Evolutionary conservation across 2,329 filamentous ascomycete genomes (phyloP).

Genomic region (Trichophyton verrucosum): DNA sequence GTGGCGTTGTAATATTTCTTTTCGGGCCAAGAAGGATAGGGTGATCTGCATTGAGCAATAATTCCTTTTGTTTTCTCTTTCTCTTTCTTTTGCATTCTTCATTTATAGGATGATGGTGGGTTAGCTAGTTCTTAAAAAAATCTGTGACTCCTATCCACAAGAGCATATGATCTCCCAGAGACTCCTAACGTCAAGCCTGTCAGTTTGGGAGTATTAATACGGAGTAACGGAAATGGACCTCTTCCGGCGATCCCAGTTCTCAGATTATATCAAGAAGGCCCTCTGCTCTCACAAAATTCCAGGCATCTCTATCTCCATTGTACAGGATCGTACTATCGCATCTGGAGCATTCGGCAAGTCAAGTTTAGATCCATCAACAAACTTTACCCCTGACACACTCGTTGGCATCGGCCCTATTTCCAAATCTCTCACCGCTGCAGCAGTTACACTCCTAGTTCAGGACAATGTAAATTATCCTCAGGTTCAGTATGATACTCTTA

Average conservation of each 20-base stretch:
- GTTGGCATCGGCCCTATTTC: constrained; percentile 18
- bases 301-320: neutral
- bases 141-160: too few relatives aligned
- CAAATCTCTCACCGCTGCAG: constrained; percentile 20
- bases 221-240: neutral
- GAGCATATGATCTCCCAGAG: too few relatives aligned
- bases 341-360: neutral
- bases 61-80: too few relatives aligned
- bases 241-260: neutral
- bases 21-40: too few relatives aligned
- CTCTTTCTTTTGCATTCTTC: too few relatives aligned
- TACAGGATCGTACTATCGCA: neutral
- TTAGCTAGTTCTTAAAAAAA: too few relatives aligned
- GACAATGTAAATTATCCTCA: constrained; percentile 25
- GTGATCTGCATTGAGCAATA: too few relatives aligned
- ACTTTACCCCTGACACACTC: constrained; percentile 16
- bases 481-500: constrained; percentile 37
- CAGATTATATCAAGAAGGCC: neutral
- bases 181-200: too few relatives aligned
- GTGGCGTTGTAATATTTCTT: too few relatives aligned
- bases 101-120: too few relatives aligned
- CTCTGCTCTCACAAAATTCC: neutral
- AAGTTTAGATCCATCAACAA: neutral
- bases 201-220: too few relatives aligned
- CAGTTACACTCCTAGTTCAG: constrained; percentile 33